phyloP scores from a whole-genome alignment of 257 asterid genomes.

The Schizonepeta tenuifolia region DNA sequence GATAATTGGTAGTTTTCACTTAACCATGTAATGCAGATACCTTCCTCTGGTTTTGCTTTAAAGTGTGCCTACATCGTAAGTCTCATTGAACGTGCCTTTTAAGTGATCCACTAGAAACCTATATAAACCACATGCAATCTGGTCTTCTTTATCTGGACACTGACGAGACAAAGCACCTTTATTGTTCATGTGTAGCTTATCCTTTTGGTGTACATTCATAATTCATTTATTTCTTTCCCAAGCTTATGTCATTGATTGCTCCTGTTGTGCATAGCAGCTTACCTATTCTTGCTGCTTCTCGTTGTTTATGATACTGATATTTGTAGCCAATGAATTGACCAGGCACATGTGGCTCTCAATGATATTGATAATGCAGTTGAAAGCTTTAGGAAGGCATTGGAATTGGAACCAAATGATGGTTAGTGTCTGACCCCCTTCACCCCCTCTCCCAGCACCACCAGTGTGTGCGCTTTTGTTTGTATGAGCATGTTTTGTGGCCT shows the following conservation, averaged over 20 bases:
- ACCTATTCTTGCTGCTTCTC: conserved; percentile 11
- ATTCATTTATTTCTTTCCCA: not conserved
- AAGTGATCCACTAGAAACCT: not conserved
- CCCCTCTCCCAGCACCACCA: not conserved
- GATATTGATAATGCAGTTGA: conserved; percentile 91
- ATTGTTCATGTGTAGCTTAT: not conserved
- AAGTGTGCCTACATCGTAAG: not conserved
- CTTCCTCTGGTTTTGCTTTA: not conserved
- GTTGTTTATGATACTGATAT: conserved; percentile 31
- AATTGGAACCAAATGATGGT: conserved; percentile 96
- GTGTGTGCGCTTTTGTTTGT: not conserved
- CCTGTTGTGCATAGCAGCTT: not conserved
- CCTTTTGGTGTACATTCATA: not conserved
- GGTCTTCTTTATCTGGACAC: not conserved
- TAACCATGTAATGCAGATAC: not conserved
- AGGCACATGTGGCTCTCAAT: conserved; percentile 93
- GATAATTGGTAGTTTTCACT: not conserved
- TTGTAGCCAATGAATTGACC: conserved; percentile 33
- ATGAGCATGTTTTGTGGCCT: not conserved
- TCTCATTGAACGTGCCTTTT: not conserved
- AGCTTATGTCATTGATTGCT: not conserved
- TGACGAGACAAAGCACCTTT: not conserved
- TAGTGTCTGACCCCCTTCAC: conserved; percentile 34
- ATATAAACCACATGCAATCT: not conserved
- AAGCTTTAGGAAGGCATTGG: conserved; percentile 85